Evolutionary conservation across 306 rosid species (phyloP).

Genomic region (Prunus kanzakura): DNA sequence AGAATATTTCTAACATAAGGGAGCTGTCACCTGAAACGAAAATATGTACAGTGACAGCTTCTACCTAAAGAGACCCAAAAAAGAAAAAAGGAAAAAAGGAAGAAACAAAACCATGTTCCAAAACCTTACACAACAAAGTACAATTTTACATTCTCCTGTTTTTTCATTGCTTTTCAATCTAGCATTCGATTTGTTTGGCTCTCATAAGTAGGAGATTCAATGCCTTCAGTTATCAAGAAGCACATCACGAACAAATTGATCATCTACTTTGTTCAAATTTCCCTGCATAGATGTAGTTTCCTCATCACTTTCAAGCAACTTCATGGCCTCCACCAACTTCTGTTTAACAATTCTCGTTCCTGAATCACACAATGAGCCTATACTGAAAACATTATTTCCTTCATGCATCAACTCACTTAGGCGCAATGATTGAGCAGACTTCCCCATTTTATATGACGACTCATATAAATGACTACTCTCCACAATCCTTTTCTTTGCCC

Average conservation of each 20-base stretch:
- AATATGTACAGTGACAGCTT: neutral
- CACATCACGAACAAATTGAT: neutral
- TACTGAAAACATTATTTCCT: constrained; percentile 12
- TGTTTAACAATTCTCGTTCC: constrained; percentile 9
- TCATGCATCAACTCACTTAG: constrained; percentile 10
- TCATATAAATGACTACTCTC: neutral
- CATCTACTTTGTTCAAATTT: constrained; percentile 8
- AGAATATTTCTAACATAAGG: neutral
- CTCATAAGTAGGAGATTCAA: neutral
- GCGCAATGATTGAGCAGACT: constrained; percentile 1
- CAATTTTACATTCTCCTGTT: neutral
- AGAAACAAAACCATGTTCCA: neutral
- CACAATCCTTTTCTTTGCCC: constrained; percentile 1
- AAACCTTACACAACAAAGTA: neutral
- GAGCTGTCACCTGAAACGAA: neutral
- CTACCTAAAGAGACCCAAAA: neutral
- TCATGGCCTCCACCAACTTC: constrained; percentile 15
- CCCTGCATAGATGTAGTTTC: constrained; percentile 2
- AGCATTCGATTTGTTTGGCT: too few species aligned
- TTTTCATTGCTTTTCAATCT: neutral
- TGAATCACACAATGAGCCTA: constrained; percentile 10
- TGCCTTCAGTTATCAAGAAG: neutral
- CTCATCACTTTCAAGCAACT: constrained; percentile 11
- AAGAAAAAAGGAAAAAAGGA: neutral
- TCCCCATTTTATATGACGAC: neutral